Conservation (phyloP, 164 flowering plant genomes). For the Macadamia integrifolia region DNA sequence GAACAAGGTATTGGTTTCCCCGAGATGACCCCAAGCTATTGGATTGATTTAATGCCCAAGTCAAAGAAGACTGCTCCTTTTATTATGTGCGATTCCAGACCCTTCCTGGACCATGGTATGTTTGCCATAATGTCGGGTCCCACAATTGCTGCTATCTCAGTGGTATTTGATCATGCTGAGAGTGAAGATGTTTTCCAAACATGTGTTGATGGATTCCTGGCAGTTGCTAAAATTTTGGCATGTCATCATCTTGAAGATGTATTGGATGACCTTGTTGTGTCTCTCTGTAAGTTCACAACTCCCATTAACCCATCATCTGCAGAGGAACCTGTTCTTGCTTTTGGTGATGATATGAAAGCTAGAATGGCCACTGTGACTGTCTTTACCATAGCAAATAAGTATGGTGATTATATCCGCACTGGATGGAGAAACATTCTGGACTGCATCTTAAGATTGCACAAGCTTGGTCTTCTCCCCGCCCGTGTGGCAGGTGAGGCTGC, state of each 20-base stretch:
- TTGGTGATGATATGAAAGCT: constrained; percentile 36
- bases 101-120: constrained; percentile 37
- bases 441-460: constrained; percentile 37
- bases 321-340: constrained; percentile 34
- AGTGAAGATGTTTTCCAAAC: constrained; percentile 30
- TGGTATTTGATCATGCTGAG: constrained; percentile 38
- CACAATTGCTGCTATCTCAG: constrained; percentile 41
- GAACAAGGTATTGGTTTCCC: constrained; percentile 31
- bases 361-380: constrained; percentile 35
- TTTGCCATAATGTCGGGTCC: constrained; percentile 43
- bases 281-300: constrained; percentile 38
- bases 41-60: constrained; percentile 34
- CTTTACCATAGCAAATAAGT: constrained; percentile 35
- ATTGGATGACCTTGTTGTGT: constrained; percentile 37
- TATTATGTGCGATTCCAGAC: constrained; percentile 25
- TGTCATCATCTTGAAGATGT: constrained; percentile 40
- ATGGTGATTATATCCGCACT: constrained; percentile 35
- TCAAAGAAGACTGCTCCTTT: constrained; percentile 35
- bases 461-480: constrained; percentile 36
- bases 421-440: constrained; percentile 42
- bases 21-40: constrained; percentile 34
- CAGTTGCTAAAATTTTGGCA: constrained; percentile 39
- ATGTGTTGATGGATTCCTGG: constrained; percentile 38
- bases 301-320: constrained; percentile 26
- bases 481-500: constrained; percentile 29